phyloP scores from a whole-genome alignment of 441 rosid species.

The Flueggea neowawraea region DNA sequence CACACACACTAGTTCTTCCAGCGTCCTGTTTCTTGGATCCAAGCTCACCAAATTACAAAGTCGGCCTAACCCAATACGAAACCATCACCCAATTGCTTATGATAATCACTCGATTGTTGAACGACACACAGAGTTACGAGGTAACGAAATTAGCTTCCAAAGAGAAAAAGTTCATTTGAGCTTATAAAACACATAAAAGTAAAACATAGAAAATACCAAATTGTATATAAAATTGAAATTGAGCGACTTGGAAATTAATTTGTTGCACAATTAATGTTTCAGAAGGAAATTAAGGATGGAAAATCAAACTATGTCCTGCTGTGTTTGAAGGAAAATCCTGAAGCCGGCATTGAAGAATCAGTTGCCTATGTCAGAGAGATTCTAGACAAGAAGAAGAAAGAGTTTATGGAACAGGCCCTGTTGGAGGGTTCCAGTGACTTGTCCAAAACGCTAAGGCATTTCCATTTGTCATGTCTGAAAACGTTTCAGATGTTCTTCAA shows the following conservation, averaged over 20 bases:
- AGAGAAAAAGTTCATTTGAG: too few species aligned
- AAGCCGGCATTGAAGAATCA: conserved; percentile 37
- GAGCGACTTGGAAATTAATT: too few species aligned
- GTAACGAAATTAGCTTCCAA: conserved; percentile 17
- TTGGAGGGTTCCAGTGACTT: conserved; percentile 30
- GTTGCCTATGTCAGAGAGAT: conserved; percentile 28
- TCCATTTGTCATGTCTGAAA: conserved; percentile 46
- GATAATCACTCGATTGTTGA: conserved; percentile 49
- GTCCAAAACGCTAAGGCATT: conserved; percentile 32
- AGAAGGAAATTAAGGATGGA: conserved; percentile 59
- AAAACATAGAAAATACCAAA: too few species aligned
- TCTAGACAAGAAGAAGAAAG: conserved; percentile 31
- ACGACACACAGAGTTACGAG: conserved; percentile 60
- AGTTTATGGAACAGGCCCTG: conserved; percentile 40
- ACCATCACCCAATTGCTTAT: conserved; percentile 42
- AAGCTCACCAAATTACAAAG: conserved; percentile 18
- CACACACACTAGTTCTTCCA: conserved; percentile 45
- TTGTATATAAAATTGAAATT: too few species aligned
- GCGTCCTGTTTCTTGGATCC: conserved; percentile 38
- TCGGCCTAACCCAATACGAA: conserved; percentile 28
- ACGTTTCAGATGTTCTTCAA: conserved; percentile 61
- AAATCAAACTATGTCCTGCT: conserved; percentile 49
- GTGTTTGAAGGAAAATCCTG: conserved; percentile 40
- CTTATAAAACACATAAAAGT: too few species aligned
- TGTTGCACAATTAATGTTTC: conserved; percentile 1